These are phyloP conservation scores for Detonula confervacea DNA, from an alignment of 352 stramenopile genomes.

Conservation along the genomic window DNA sequence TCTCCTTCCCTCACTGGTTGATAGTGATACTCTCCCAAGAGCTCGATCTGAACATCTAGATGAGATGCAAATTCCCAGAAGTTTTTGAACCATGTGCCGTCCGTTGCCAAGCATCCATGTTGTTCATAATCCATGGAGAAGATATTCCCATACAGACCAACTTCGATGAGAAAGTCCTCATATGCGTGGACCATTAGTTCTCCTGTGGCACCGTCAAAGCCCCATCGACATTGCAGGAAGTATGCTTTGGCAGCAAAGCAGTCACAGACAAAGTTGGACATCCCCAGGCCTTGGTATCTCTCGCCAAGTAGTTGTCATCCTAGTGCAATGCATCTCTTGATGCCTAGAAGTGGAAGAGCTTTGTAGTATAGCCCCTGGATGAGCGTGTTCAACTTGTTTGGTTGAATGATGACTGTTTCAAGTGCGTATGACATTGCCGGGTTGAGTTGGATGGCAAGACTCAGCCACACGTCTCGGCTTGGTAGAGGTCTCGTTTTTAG, in stretches of 20 bases:
- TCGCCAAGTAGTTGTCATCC: background rate
- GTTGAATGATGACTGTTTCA: background rate
- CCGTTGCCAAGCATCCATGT: background rate
- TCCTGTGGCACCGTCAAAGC: background rate
- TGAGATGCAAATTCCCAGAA: constrained; percentile 11
- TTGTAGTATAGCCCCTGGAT: background rate
- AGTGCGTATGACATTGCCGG: background rate
- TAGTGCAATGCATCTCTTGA: constrained; percentile 18
- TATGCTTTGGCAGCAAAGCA: background rate
- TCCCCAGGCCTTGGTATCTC: constrained; percentile 13
- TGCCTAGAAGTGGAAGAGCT: background rate
- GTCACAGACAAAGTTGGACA: constrained; percentile 7
- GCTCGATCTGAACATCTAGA: background rate
- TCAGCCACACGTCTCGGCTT: background rate
- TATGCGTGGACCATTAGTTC: background rate
- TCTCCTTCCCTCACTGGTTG: constrained; percentile 1
- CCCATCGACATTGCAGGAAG: background rate
- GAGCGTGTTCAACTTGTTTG: background rate
- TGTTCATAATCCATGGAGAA: background rate
- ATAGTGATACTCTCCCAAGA: background rate
- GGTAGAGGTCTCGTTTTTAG: background rate
- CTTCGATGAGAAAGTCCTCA: constrained; percentile 8
- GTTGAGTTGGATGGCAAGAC: background rate
- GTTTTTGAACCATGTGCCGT: constrained; percentile 25
- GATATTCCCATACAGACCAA: constrained; percentile 4